phyloP scores from a whole-genome alignment of 1,139 yeast species.

The Casaregolazyma lundiana region DNA sequence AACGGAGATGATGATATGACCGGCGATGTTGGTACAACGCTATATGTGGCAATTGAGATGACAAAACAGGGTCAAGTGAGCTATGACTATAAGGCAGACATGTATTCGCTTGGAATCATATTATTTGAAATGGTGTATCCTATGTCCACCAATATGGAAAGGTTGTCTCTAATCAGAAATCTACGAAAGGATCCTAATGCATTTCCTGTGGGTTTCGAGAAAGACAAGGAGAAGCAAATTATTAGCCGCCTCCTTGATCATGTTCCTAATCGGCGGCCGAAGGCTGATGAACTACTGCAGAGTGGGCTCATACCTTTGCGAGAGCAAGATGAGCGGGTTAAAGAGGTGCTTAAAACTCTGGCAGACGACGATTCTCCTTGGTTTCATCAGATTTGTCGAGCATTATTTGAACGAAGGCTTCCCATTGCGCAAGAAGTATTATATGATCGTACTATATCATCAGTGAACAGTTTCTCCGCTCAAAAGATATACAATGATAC shows the following conservation, averaged over 20 bases:
- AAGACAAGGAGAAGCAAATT: conserved; percentile 58
- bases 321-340: conserved; percentile 83
- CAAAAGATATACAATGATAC: conserved; percentile 11
- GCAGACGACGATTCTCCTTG: conserved; percentile 75
- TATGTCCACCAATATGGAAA: conserved; percentile 85
- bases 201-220: conserved; percentile 64
- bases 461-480: conserved; percentile 11
- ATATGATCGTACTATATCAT: conserved; percentile 50
- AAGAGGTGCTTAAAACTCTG: conserved; percentile 78
- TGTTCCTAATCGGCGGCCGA: conserved; percentile 70
- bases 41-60: conserved; percentile 82
- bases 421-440: conserved; percentile 76
- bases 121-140: conserved; percentile 92
- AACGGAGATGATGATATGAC: conserved; percentile 65
- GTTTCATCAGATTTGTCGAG: conserved; percentile 87
- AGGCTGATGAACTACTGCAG: conserved; percentile 66
- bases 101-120: conserved; percentile 91
- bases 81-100: conserved; percentile 89
- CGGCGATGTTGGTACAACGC: conserved; percentile 87
- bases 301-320: conserved; percentile 85
- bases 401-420: conserved; percentile 77
- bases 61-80: conserved; percentile 14
- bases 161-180: conserved; percentile 63
- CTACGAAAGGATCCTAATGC: conserved; percentile 54
- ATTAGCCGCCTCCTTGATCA: conserved; percentile 67